These are phyloP conservation scores for Irpex rosettiformis DNA, from an alignment of 1,284 basidiomycete species.

Conservation along the genomic window DNA sequence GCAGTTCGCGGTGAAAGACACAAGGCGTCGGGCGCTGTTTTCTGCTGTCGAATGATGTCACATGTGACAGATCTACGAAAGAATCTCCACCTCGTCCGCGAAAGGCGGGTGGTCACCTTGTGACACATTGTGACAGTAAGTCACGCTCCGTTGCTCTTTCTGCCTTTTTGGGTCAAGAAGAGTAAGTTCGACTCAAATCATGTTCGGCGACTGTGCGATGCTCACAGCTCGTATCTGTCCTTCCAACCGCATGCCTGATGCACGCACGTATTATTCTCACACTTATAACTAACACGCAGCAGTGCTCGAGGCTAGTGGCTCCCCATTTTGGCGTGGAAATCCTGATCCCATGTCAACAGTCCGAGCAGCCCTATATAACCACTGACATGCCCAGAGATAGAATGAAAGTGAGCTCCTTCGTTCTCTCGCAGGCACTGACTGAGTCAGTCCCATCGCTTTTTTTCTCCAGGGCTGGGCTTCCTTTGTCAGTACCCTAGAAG, in stretches of 20 bases:
- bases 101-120: not conserved
- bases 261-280: not conserved
- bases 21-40: conserved; percentile 12
- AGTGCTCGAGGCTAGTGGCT: not conserved
- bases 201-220: not conserved
- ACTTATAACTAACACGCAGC: not conserved
- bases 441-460: conserved; percentile 27
- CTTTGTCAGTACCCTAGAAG: conserved; percentile 17
- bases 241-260: not conserved
- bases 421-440: conserved; percentile 27
- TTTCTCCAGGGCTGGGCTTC: conserved; percentile 19
- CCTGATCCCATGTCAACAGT: conserved; percentile 5
- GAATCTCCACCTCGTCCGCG: not conserved
- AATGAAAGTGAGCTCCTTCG: conserved; percentile 15
- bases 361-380: conserved; percentile 7
- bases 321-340: not conserved
- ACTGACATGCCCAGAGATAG: conserved; percentile 15
- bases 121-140: not conserved
- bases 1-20: not conserved
- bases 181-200: not conserved
- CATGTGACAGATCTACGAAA: conserved; percentile 3
- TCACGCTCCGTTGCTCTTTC: conserved; percentile 1
- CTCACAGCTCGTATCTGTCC: not conserved
- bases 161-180: conserved; percentile 3
- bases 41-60: conserved; percentile 5